phyloP scores from a whole-genome alignment of 495 filamentous ascomycete genomes.

The Tuber umbilicatum region DNA sequence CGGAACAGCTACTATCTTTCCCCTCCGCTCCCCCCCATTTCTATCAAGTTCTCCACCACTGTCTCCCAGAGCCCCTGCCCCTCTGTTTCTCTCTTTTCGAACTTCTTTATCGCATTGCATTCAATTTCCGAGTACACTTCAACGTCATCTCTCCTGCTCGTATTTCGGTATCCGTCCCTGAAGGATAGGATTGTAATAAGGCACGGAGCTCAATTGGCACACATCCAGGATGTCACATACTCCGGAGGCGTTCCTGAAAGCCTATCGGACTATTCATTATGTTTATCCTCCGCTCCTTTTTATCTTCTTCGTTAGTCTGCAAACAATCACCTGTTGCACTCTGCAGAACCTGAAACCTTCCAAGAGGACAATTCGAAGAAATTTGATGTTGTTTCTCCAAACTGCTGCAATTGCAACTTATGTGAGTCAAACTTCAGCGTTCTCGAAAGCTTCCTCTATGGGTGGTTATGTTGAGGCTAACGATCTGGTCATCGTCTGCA shows the following conservation, averaged over 20 bases:
- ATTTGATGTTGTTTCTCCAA: slow-evolving; percentile 49
- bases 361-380: slow-evolving; percentile 46
- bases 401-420: slow-evolving; percentile 49
- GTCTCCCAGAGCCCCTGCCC: not conserved
- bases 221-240: slow-evolving; percentile 22
- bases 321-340: slow-evolving; percentile 52
- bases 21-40: not conserved
- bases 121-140: not conserved
- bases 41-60: not conserved
- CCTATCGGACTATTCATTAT: slow-evolving; percentile 45
- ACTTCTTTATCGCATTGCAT: not conserved
- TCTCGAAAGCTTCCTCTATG: slow-evolving; percentile 18
- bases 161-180: not conserved
- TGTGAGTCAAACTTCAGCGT: slow-evolving; percentile 37
- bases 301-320: slow-evolving; percentile 51
- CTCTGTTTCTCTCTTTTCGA: not conserved
- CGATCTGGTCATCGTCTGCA: slow-evolving; percentile 5
- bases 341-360: slow-evolving; percentile 47
- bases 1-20: not conserved
- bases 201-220: not conserved
- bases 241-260: slow-evolving; percentile 22
- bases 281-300: slow-evolving; percentile 52
- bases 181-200: slow-evolving; percentile 17
- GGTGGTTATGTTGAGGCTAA: slow-evolving; percentile 9
- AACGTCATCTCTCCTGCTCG: not conserved